Base-by-base conservation (phyloP, 805 yeast species). In the Blastobotrys parvus region DNA sequence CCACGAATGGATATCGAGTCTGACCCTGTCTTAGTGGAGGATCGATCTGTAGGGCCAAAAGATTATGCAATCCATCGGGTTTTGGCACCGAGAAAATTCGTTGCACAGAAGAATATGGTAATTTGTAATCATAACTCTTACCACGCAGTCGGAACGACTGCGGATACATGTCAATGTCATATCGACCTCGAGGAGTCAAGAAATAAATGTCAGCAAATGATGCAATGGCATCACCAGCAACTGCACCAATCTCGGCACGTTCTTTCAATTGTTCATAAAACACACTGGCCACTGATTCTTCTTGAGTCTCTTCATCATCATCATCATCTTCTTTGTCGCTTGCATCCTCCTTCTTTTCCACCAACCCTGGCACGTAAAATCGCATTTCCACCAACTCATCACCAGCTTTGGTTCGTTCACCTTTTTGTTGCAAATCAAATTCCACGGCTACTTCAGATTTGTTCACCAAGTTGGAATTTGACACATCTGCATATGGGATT, bases 1-100 rank as follows among this genome's bases (percentile, higher is more conserved):
- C 90, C 59, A 92, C 69, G 61, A 86, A 92, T 33, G 96, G 94
- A 58, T 92, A 90, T 47, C 95, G 77, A 0, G 98, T 92, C 67
- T 92, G 97, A 44, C 99, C 99, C 67, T 92, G 99, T 62, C 97
- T 80, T 51, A 92, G 70, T 2, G 99, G 98, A 20, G 98, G 98
- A 53, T 90, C 97, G 37, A 92, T 82, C 57, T 94, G 96, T 47
- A 90, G 68, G 4, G 92, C 81, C 59, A 92, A 71, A 51, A 89
- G 69, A 61, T 90, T 94, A 60, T 90, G 94, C 35, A 83, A 71
- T 48, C 88, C 97, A 62, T 92, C 98, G 0, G 95, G 88, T 59
- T 87, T 88, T 20, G 99, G 98, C 52, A 92, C 71, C 11, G 94
- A 78, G 54, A 92, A 90, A 30, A 92, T 78, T 57, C 96, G 75